Evolutionary conservation across 345 rosid species (phyloP).

Genomic region (Cochlearia excelsa): DNA sequence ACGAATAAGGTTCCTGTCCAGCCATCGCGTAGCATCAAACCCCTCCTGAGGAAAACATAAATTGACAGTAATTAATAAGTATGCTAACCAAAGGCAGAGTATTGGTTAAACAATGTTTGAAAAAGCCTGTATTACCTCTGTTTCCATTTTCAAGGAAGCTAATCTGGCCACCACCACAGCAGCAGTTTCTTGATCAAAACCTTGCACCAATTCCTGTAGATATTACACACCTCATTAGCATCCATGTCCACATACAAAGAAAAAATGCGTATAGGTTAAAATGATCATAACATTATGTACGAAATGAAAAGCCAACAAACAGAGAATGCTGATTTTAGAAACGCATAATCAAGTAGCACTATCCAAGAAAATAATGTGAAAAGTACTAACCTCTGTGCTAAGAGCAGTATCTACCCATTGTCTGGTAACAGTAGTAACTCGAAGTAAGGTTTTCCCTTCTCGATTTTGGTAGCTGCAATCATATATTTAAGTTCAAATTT

Average conservation of each 20-base stretch:
- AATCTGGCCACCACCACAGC: slow-evolving; percentile 96
- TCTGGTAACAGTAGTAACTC: slow-evolving; percentile 83
- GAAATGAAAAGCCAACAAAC: not conserved
- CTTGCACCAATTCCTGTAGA: slow-evolving; percentile 81
- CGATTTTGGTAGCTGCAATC: slow-evolving; percentile 73
- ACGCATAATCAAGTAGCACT: slow-evolving; percentile 13
- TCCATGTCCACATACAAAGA: slow-evolving; percentile 12
- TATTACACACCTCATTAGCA: slow-evolving; percentile 23
- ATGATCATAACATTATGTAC: not conserved
- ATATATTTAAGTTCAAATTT: slow-evolving; percentile 30
- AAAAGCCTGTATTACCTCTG: slow-evolving; percentile 57
- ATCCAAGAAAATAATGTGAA: slow-evolving; percentile 16
- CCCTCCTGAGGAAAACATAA: slow-evolving; percentile 63
- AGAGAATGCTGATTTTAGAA: slow-evolving; percentile 2
- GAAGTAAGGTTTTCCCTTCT: slow-evolving; percentile 67
- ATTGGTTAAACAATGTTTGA: slow-evolving; percentile 13
- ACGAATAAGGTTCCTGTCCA: slow-evolving; percentile 93
- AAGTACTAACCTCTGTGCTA: slow-evolving; percentile 73
- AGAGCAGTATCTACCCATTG: slow-evolving; percentile 87
- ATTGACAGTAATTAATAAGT: not conserved
- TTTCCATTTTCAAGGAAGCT: slow-evolving; percentile 93
- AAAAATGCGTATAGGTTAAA: slow-evolving; percentile 1
- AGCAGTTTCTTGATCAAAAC: slow-evolving; percentile 99
- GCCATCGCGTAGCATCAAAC: slow-evolving; percentile 98
- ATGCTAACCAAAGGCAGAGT: slow-evolving; percentile 10